Evolutionary conservation across 1,284 basidiomycete genomes (phyloP).

Genomic region (Trametes polyzona): DNA sequence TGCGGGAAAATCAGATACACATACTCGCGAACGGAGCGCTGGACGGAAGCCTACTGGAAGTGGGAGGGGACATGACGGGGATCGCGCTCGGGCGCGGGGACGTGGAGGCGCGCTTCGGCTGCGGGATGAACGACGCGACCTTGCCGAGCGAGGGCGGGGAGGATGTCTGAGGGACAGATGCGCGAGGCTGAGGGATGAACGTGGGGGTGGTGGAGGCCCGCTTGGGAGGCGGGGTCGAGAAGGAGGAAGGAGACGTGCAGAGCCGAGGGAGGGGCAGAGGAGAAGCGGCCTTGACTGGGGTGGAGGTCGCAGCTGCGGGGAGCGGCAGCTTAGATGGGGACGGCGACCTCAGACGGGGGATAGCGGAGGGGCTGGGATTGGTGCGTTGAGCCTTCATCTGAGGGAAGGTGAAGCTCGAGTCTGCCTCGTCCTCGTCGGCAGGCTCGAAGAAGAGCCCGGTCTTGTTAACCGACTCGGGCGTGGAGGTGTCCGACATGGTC

Average conservation of each 20-base stretch:
- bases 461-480: conserved; percentile 19
- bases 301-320: conserved; percentile 21
- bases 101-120: conserved; percentile 42
- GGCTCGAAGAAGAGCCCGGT: conserved; percentile 26
- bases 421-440: conserved; percentile 39
- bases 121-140: conserved; percentile 55
- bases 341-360: conserved; percentile 49
- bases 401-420: conserved; percentile 31
- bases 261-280: conserved; percentile 26
- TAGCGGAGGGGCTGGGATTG: conserved; percentile 50
- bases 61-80: conserved; percentile 32
- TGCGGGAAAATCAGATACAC: conserved; percentile 28
- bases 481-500: conserved; percentile 26
- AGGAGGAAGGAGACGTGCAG: conserved; percentile 31
- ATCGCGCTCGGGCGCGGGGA: conserved; percentile 33
- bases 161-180: conserved; percentile 33
- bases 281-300: conserved; percentile 29
- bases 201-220: conserved; percentile 48
- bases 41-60: conserved; percentile 31
- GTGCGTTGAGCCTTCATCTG: conserved; percentile 21
- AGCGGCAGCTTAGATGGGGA: conserved; percentile 37
- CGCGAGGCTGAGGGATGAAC: conserved; percentile 53
- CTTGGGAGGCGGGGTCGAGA: conserved; percentile 51
- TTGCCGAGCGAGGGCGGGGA: conserved; percentile 30
- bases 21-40: conserved; percentile 33